Base-by-base conservation (phyloP, 495 filamentous ascomycete species). In the Cercophora samala region DNA sequence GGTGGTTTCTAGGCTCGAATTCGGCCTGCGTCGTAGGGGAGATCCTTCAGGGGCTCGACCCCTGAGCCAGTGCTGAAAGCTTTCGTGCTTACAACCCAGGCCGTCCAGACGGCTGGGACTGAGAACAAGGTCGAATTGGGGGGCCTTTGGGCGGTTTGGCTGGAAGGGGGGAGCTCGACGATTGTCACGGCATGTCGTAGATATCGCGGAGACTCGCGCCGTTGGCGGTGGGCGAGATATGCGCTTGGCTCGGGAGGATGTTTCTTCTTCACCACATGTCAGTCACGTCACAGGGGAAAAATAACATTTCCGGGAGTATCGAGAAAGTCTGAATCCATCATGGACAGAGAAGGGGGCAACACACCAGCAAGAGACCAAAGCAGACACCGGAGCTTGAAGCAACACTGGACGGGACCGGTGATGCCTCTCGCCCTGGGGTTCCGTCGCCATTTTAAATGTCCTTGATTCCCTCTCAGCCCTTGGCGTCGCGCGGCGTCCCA, bases 151-250 rank as follows among this genome's bases (percentile, higher is more conserved):
- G 37, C 5, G 62, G 46, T 29, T 26, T 25, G 23, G 23, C 21
- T 26, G 46, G 15, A 19, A 29, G 13, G 54, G 62, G 46, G 21
- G 23, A 18, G 21, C 62, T 46, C 18, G 23, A 21, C 3, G 56
- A 54, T 8, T 29, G 59, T 68, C 60, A 68, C 60, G 62, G 56
- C 66, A 68, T 68, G 54, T 60, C 65, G 65, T 8, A 52, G 59
- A 54, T 8, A 32, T 18, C 17, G 32, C 9, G 23, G n/a, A 52
- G 21, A 55, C 22, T 18, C 42, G 11, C 21, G 42, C 62, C 2
- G 37, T 13, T 46, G 37, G 24, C 24, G n/a, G 23, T 29, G 26
- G 26, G 26, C 18, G 18, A 26, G 5, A 9, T 60, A 60, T 25
- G 22, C 22, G 23, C 17, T 60, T 21, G 22, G 22, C 22, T 21